Base-by-base conservation (phyloP, 2,329 filamentous ascomycete species). In the Penicillium palitans region DNA sequence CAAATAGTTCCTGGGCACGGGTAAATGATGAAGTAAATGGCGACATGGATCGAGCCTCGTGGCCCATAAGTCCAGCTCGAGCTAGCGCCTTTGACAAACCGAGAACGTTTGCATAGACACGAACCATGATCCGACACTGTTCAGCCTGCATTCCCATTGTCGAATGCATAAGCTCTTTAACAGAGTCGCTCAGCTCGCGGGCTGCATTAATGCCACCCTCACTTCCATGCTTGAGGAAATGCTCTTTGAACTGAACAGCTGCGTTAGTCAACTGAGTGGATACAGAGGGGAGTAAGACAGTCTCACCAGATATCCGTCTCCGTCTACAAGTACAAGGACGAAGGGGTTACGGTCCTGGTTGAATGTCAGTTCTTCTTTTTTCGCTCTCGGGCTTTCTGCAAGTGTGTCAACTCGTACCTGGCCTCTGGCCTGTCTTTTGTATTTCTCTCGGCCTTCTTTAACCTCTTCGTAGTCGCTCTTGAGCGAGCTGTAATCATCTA, bases 291-390 rank as follows among this genome's bases (percentile, higher is more conserved):
- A 9, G 25, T 7, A 31, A 15, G 1, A 2, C 7, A 48, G 41
- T 51, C 68, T 58, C 44, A 74, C 67, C 24, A 81, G 66, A 64
- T 87, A 87, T 48, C 83, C 83, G 70, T 88, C 84, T 21, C 84
- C 86, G 57, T 88, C 85, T 13, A 88, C 74, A 0, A 88, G 74
- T 7, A 88, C 81, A 2, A 88, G 75, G 1, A 84, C 83, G 63
- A 87, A 88, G 0, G 84, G 81, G 60, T 83, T 83, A 21, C 81
- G 79, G 25, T 83, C 74, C 66, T 79, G 67, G 29, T 66, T 59
- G 9, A 21, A 48, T 31, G 47, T 66, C 33, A 60, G 55, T 57
- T 12, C 9, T 10, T 29, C 2, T 13, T 44, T 45, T 50, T 41
- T 33, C 19, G 15, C 42, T 25, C 40, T 37, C 25, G 6, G 6